Evolutionary conservation across 1,139 yeast species (phyloP).

Genomic region (Sugiyamaella xylanicola): DNA sequence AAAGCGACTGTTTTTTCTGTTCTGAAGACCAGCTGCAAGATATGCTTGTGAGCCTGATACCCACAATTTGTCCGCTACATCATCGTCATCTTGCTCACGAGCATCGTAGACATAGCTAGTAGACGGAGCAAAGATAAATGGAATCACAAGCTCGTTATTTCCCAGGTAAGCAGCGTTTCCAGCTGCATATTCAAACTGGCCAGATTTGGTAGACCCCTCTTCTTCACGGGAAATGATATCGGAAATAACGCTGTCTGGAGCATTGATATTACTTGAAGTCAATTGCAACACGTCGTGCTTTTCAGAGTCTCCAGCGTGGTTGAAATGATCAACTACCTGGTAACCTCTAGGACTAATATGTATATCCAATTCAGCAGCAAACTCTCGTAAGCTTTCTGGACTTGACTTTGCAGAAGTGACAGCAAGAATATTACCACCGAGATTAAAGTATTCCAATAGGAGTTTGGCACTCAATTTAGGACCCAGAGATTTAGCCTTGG

Average conservation of each 20-base stretch:
- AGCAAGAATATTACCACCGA: constrained; percentile 75
- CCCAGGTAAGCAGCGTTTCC: constrained; percentile 60
- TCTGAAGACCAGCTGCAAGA: constrained; percentile 80
- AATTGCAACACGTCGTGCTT: constrained; percentile 27
- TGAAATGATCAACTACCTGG: constrained; percentile 67
- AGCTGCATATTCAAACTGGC: constrained; percentile 22
- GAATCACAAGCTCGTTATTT: constrained; percentile 65
- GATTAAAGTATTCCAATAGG: constrained; percentile 57
- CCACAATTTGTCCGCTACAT: constrained; percentile 54
- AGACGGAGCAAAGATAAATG: constrained; percentile 67
- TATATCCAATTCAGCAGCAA: constrained; percentile 80
- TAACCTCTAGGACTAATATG: constrained; percentile 79
- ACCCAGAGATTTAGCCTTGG: constrained; percentile 46
- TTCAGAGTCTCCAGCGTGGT: constrained; percentile 34
- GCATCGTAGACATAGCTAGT: constrained; percentile 63
- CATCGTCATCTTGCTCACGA: constrained; percentile 47
- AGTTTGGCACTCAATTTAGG: constrained; percentile 47
- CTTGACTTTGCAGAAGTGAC: constrained; percentile 59
- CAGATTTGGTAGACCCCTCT: constrained; percentile 5
- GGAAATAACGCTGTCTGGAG: constrained; percentile 18
- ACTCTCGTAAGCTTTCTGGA: constrained; percentile 68
- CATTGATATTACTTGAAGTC: constrained; percentile 14
- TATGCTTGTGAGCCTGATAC: constrained; percentile 80
- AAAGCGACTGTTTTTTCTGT: constrained; percentile 74
- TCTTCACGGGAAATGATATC: constrained; percentile 17